These are phyloP conservation scores for Glycine latifolia DNA, from an alignment of 306 rosid genomes.

Conservation along the genomic window DNA sequence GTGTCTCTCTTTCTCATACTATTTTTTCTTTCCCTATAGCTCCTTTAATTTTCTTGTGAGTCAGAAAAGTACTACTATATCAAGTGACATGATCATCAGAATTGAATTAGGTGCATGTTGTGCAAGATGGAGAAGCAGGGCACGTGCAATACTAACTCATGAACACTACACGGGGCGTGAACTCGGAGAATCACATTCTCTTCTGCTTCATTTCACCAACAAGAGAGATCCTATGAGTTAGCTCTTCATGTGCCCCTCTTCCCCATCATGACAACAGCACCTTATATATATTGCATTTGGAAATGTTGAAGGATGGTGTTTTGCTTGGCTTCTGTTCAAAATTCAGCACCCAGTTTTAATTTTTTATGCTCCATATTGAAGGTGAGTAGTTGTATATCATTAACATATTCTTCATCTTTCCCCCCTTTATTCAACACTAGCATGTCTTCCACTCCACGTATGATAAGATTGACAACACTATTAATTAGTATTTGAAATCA, in stretches of 20 bases:
- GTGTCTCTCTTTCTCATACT: not conserved
- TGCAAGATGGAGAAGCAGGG: constrained; percentile 99
- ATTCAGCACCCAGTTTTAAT: constrained; percentile 27
- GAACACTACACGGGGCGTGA: not conserved
- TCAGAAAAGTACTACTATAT: constrained; percentile 1
- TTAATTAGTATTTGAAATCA: not conserved
- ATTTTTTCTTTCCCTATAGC: not conserved
- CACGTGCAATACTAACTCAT: constrained; percentile 98
- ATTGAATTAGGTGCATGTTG: constrained; percentile 65
- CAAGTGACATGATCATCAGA: constrained; percentile 18
- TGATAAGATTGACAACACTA: constrained; percentile 26
- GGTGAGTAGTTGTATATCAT: constrained; percentile 36
- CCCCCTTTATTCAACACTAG: constrained; percentile 24
- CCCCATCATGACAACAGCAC: constrained; percentile 92
- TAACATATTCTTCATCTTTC: not conserved
- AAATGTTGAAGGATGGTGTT: constrained; percentile 40
- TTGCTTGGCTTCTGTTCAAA: constrained; percentile 27
- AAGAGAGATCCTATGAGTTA: constrained; percentile 56
- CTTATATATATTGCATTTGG: constrained; percentile 51
- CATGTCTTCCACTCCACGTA: constrained; percentile 8
- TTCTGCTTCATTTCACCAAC: not conserved
- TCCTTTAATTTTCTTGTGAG: not conserved
- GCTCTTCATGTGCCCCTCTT: constrained; percentile 99
- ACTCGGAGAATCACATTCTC: constrained; percentile 39
- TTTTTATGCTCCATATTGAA: constrained; percentile 33